phyloP scores from a whole-genome alignment of 140 eudicot species.

The Artemisia princeps region DNA sequence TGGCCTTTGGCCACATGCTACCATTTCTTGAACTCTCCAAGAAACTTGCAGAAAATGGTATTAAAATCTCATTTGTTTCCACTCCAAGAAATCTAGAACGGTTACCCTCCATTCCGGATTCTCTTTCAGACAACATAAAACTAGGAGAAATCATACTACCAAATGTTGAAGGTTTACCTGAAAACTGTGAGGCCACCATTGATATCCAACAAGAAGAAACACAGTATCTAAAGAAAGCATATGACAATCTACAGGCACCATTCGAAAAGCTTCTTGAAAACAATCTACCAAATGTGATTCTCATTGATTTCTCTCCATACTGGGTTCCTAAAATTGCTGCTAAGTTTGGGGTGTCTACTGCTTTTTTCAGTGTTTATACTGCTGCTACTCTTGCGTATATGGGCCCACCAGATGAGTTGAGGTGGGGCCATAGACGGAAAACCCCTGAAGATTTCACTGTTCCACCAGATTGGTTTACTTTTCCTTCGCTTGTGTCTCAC shows the following conservation, averaged over 20 bases:
- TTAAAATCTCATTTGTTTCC: constrained; percentile 44
- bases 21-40: constrained; percentile 46
- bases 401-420: constrained; percentile 46
- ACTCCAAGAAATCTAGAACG: constrained; percentile 52
- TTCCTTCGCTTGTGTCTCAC: neutral
- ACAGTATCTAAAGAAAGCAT: too few species aligned
- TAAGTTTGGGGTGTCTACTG: constrained; percentile 32
- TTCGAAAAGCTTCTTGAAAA: neutral
- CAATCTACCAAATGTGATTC: constrained; percentile 35
- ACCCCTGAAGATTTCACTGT: constrained; percentile 25
- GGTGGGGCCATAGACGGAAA: constrained; percentile 27
- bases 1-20: constrained; percentile 57
- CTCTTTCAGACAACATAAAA: constrained; percentile 24
- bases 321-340: constrained; percentile 46
- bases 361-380: constrained; percentile 42
- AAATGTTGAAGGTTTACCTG: constrained; percentile 37
- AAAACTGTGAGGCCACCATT: too few species aligned
- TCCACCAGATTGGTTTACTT: constrained; percentile 28
- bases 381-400: constrained; percentile 42
- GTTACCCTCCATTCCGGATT: constrained; percentile 39
- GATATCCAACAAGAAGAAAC: too few species aligned
- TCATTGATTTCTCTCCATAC: constrained; percentile 37
- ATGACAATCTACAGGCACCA: too few species aligned
- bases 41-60: constrained; percentile 39
- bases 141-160: constrained; percentile 38